phyloP scores from a whole-genome alignment of 2,329 filamentous ascomycete genomes.

The Aspergillus unguis region DNA sequence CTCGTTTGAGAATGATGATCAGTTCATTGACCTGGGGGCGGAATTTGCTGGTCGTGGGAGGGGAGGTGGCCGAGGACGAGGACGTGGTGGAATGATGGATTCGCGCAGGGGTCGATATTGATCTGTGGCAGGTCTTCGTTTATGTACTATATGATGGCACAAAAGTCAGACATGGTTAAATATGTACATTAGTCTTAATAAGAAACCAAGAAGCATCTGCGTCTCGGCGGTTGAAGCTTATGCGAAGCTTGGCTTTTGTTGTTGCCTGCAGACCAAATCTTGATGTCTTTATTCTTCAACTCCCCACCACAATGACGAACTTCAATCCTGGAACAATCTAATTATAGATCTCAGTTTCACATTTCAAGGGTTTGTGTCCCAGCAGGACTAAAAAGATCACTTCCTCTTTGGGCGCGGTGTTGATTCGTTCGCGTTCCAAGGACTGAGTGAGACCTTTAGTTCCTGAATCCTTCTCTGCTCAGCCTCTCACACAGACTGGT shows the following conservation, averaged over 20 bases:
- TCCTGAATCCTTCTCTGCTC: background rate
- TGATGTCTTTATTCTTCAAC: background rate
- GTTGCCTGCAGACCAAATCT: background rate
- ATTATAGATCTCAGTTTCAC: background rate
- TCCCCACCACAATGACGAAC: background rate
- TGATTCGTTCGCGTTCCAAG: background rate
- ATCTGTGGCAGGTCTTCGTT: background rate
- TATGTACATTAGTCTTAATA: too few relatives aligned
- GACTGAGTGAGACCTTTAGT: background rate
- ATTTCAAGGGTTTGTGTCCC: background rate
- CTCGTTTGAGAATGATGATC: constrained; percentile 65
- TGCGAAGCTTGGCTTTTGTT: constrained; percentile 17
- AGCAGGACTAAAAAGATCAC: background rate
- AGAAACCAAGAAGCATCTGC: background rate
- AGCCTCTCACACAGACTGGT: background rate
- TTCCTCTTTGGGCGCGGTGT: background rate
- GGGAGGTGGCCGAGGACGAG: constrained; percentile 32
- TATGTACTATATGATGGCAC: background rate
- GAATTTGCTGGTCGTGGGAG: constrained; percentile 49
- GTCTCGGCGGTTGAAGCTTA: constrained; percentile 12
- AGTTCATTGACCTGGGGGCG: constrained; percentile 68
- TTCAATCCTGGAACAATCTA: background rate
- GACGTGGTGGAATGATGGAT: constrained; percentile 28
- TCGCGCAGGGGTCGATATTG: constrained; percentile 15
- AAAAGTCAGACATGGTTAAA: background rate